phyloP scores from a whole-genome alignment of 345 rosid species.

The Eutrema heterophyllum region DNA sequence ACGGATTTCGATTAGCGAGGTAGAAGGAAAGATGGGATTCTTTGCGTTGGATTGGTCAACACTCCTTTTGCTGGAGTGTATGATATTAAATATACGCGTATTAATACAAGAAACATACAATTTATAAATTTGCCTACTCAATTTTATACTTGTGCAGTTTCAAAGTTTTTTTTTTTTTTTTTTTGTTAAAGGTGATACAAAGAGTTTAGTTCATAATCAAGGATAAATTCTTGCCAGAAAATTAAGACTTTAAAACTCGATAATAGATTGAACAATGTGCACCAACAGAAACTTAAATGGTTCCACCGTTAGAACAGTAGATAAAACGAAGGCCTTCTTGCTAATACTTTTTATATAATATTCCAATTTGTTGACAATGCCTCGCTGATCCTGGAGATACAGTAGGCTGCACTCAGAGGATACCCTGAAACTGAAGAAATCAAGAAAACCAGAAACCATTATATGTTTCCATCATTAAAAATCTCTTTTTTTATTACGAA shows the following conservation, averaged over 20 bases:
- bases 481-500: neutral
- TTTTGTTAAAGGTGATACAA: too few species aligned
- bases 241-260: neutral
- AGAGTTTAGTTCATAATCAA: too few species aligned
- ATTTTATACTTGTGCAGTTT: too few species aligned
- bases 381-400: slow-evolving; percentile 74
- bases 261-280: neutral
- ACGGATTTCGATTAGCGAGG: too few species aligned
- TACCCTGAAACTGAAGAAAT: slow-evolving; percentile 69
- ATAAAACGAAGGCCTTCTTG: neutral
- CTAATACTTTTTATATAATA: slow-evolving; percentile 26
- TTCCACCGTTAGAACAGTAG: neutral
- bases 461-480: neutral
- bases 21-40: too few species aligned
- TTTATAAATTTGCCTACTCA: too few species aligned
- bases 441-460: neutral
- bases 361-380: slow-evolving; percentile 52
- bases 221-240: neutral
- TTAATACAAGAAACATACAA: too few species aligned
- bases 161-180: too few species aligned
- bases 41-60: too few species aligned
- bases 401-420: slow-evolving; percentile 82
- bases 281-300: neutral
- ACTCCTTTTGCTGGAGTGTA: too few species aligned
- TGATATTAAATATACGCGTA: too few species aligned